A percentile compares a stretch with the other conserved stretches of the same genome.
Conservation (phyloP, 2,329 filamentous ascomycete species). For the Ascochyta clinopodiicola region DNA sequence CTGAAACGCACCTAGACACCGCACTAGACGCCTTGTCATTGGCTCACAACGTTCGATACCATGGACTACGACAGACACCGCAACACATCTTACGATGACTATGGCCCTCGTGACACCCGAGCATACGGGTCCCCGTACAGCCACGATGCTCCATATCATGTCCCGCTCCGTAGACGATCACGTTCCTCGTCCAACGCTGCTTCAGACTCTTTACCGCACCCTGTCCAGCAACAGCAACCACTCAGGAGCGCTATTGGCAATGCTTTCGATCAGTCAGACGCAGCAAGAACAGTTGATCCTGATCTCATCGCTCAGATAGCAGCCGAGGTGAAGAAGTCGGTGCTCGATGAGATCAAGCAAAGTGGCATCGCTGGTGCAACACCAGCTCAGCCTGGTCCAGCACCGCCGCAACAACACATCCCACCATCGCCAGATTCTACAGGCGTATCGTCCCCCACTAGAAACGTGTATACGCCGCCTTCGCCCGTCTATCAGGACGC, state of each 20-base stretch:
- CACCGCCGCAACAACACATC: constrained; percentile 45
- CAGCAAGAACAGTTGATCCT: constrained; percentile 61
- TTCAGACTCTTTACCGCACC: constrained; percentile 47
- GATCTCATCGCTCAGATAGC: constrained; percentile 68
- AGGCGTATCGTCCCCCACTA: constrained; percentile 56
- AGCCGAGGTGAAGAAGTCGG: constrained; percentile 59
- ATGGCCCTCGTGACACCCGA: constrained; percentile 18
- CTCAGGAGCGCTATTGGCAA: constrained; percentile 65
- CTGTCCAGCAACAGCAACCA: constrained; percentile 54
- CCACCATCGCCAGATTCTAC: constrained; percentile 54
- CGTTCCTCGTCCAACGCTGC: constrained; percentile 41
- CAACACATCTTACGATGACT: constrained; percentile 22
- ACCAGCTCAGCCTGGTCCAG: constrained; percentile 38
- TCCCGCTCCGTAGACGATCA: constrained; percentile 30
- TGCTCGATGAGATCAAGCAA: constrained; percentile 56
- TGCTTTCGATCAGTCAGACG: constrained; percentile 60
- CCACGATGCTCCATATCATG: constrained; percentile 36
- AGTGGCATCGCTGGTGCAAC: constrained; percentile 41
- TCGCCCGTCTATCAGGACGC: constrained; percentile 53
- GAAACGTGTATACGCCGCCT: constrained; percentile 62
- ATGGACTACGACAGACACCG: constrained; percentile 51
- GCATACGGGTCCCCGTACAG: constrained; percentile 26
- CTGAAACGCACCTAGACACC: constrained; percentile 6
- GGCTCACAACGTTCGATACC: constrained; percentile 1
- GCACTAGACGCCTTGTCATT: constrained; percentile 7